Evolutionary conservation across 768 basidiomycete genomes (phyloP).

Genomic region (Agaricus blazei): DNA sequence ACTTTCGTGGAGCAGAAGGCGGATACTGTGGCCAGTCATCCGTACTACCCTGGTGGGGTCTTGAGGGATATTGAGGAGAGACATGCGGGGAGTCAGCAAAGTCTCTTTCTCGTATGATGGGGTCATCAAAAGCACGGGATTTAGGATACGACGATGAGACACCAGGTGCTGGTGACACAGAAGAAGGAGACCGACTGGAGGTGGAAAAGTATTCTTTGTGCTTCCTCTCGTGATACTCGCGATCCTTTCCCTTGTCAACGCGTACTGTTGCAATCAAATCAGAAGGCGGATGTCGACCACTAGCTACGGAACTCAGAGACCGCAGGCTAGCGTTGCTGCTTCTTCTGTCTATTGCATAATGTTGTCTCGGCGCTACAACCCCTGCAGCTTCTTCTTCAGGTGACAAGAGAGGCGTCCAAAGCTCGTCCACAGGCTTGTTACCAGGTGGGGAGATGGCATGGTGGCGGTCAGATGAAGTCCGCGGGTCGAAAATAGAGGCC

Average conservation of each 20-base stretch:
- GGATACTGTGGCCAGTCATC: not conserved
- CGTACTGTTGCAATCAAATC: conserved; percentile 9
- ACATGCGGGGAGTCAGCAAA: not conserved
- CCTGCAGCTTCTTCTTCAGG: conserved; percentile 37
- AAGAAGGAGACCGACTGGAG: not conserved
- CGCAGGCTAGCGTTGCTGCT: conserved; percentile 46
- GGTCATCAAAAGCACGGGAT: not conserved
- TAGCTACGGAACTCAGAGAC: conserved; percentile 34
- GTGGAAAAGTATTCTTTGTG: not conserved
- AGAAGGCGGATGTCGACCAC: conserved; percentile 22
- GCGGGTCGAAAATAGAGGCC: conserved; percentile 2
- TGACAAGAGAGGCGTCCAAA: conserved; percentile 46
- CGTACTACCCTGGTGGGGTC: not conserved
- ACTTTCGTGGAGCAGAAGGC: not conserved
- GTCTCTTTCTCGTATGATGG: not conserved
- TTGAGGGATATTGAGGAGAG: not conserved
- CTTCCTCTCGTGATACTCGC: conserved; percentile 1
- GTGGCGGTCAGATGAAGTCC: conserved; percentile 30
- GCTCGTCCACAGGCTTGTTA: conserved; percentile 28
- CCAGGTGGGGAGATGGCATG: conserved; percentile 26
- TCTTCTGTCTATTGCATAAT: conserved; percentile 37
- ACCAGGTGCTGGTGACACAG: not conserved
- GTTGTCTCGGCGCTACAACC: conserved; percentile 23
- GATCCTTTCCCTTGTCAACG: not conserved
- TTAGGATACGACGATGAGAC: not conserved